Conservation (phyloP, 495 filamentous ascomycete species). For the Podospora pseudocomata region DNA sequence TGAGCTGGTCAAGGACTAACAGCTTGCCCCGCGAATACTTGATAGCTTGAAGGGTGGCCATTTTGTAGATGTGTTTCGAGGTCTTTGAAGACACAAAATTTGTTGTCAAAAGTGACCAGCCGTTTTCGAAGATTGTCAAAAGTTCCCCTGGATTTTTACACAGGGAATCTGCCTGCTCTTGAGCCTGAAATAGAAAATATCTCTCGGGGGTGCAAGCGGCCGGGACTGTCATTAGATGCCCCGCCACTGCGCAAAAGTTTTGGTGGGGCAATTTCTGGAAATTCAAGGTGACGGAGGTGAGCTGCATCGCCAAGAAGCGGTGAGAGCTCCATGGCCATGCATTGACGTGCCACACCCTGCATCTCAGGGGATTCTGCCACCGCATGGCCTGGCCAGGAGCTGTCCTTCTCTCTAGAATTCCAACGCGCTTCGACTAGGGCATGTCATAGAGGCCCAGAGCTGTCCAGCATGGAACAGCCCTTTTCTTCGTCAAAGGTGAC, state of each 20-base stretch:
- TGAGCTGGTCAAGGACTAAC: conserved; percentile 84
- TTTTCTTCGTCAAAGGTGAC: conserved; percentile 71
- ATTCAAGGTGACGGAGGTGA: conserved; percentile 6
- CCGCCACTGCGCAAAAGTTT: conserved; percentile 7
- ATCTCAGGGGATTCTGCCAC: conserved; percentile 7
- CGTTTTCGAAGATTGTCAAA: not conserved
- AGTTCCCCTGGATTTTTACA: conserved; percentile 5
- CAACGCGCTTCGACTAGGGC: conserved; percentile 14
- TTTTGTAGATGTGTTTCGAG: conserved; percentile 14
- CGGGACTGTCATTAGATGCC: conserved; percentile 7
- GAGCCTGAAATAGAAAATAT: conserved; percentile 9
- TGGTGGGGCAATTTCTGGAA: conserved; percentile 12
- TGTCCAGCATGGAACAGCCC: conserved; percentile 55
- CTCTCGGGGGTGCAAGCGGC: not conserved
- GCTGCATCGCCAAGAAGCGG: conserved; percentile 4
- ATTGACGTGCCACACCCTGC: not conserved
- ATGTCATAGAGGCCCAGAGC: conserved; percentile 32
- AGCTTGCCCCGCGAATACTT: conserved; percentile 74
- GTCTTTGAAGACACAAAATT: not conserved
- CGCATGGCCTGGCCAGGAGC: conserved; percentile 6
- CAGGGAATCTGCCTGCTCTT: conserved; percentile 25
- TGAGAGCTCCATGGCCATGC: conserved; percentile 4
- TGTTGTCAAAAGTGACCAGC: not conserved
- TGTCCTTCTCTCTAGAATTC: not conserved
- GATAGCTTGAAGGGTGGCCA: conserved; percentile 74